These are phyloP conservation scores for Picea sitchensis DNA, from an alignment of 75 land plant species.

Conservation along the genomic window DNA sequence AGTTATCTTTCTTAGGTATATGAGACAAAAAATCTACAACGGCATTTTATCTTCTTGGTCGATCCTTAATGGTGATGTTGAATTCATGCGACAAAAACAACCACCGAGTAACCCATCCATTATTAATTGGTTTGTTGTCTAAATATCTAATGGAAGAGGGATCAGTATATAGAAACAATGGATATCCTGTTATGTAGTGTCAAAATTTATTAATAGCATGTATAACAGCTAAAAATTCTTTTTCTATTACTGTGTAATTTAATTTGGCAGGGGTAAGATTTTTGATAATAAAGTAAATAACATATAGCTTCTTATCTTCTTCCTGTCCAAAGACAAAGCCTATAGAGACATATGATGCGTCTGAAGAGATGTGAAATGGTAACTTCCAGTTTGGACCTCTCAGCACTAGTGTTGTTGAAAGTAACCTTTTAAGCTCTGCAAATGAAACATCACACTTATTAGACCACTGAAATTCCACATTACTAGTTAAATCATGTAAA, in stretches of 20 bases:
- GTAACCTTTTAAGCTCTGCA: background rate
- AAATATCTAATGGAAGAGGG: background rate
- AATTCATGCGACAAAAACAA: slow-evolving; percentile 15
- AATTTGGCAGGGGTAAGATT: background rate
- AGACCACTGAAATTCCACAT: no score
- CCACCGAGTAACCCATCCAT: slow-evolving; percentile 6
- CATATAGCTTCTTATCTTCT: background rate
- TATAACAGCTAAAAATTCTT: background rate
- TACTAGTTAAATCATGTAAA: background rate
- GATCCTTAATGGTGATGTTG: slow-evolving; percentile 1
- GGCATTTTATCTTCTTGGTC: background rate
- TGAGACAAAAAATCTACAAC: slow-evolving; percentile 2
- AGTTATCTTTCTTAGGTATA: background rate
- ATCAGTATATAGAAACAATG: no score
- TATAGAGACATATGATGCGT: background rate
- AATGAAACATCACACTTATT: no score
- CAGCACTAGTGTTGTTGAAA: background rate
- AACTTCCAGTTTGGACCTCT: background rate
- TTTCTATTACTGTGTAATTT: slow-evolving; percentile 12
- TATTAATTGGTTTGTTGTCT: background rate
- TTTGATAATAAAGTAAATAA: slow-evolving; percentile 5
- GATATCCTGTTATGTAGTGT: slow-evolving; percentile 4
- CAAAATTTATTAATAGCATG: slow-evolving; percentile 9
- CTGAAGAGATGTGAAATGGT: slow-evolving; percentile 8
- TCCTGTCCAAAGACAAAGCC: background rate